Base-by-base conservation (phyloP, 2,329 filamentous ascomycete genomes). In the Aspergillus neotritici region DNA sequence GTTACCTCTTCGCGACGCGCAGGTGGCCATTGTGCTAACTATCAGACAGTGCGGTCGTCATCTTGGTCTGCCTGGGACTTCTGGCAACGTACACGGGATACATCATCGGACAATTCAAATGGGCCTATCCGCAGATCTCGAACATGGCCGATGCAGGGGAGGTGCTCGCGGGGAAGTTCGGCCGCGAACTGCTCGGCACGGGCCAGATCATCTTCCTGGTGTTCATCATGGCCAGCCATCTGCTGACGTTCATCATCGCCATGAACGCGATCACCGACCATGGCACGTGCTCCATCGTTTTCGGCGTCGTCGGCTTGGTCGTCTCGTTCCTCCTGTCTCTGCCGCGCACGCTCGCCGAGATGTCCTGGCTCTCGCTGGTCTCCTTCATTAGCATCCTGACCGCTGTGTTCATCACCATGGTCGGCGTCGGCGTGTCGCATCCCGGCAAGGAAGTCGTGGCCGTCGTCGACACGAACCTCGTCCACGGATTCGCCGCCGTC, bases 191-290 rank as follows among this genome's bases (percentile, higher is more conserved):
- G 28, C 68, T 85, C 34, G 81, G 80, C 16, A 64, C 70, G 49
- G 80, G 77, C 50, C 82, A 84, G 53, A 67, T 76, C 8, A 63
- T 86, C 13, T 79, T 86, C 62, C 69, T 87, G 31, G 67, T 83
- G 43, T 85, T 87, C 65, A 76, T 85, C 53, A 81, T 84, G 64
- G 81, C 77, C 29, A 84, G 82, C n/a, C 85, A 88, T 64, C 72
- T 84, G 40, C 68, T 87, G 48, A 85, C 82, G 0, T 86, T 86
- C 51, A 76, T 75, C 28, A 82, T 86, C 54, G 83, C 83, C 52
- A 77, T 86, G 64, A 81, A 81, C 53, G 79, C 74, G 39, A 70
- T 87, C 40, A 81, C 80, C 4, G 62, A 76, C 3, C 74, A 83
- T 49, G 77, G 72, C 0, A 73, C 76, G 0, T 86, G 82, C 62